A percentile compares a stretch with the other conserved stretches of the same genome.
These are phyloP conservation scores for Torulaspora pretoriensis DNA, from an alignment of 1,139 yeast species.

Conservation along the genomic window DNA sequence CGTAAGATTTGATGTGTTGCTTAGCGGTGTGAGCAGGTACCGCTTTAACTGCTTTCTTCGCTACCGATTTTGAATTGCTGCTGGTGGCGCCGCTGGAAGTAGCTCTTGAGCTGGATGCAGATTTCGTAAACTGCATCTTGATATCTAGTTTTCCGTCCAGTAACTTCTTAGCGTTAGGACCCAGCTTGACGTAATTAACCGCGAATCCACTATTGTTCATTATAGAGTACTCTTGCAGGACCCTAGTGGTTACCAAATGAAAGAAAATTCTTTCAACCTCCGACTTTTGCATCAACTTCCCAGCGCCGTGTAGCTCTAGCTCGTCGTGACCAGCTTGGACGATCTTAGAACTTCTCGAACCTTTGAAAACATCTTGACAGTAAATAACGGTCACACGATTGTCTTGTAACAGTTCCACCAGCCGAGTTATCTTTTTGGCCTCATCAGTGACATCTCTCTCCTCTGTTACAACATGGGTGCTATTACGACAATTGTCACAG, in stretches of 20 bases:
- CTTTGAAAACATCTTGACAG: conserved; percentile 80
- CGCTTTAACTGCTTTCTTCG: conserved; percentile 2
- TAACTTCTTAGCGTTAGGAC: conserved; percentile 49
- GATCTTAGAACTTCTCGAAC: conserved; percentile 62
- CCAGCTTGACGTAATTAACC: conserved; percentile 63
- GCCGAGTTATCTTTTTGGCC: conserved; percentile 54
- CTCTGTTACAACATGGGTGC: conserved; percentile 43
- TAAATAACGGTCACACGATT: conserved; percentile 71
- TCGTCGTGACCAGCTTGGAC: conserved; percentile 58
- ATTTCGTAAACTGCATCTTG: conserved; percentile 42
- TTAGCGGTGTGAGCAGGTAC: neutral
- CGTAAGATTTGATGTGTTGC: conserved; percentile 5
- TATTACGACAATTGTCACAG: conserved; percentile 80
- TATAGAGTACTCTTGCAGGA: conserved; percentile 66
- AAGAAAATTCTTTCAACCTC: conserved; percentile 81
- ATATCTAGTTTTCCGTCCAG: conserved; percentile 45
- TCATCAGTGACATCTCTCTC: conserved; percentile 66
- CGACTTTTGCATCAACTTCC: conserved; percentile 56
- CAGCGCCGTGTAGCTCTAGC: conserved; percentile 63
- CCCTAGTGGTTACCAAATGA: conserved; percentile 63
- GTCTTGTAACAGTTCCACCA: conserved; percentile 55
- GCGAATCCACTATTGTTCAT: conserved; percentile 78
- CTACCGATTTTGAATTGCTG: conserved; percentile 1
- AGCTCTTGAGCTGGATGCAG: conserved; percentile 22
- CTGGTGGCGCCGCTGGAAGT: conserved; percentile 15